phyloP scores from a whole-genome alignment of 2,329 filamentous ascomycete genomes.

The Zopfia rhizophila region DNA sequence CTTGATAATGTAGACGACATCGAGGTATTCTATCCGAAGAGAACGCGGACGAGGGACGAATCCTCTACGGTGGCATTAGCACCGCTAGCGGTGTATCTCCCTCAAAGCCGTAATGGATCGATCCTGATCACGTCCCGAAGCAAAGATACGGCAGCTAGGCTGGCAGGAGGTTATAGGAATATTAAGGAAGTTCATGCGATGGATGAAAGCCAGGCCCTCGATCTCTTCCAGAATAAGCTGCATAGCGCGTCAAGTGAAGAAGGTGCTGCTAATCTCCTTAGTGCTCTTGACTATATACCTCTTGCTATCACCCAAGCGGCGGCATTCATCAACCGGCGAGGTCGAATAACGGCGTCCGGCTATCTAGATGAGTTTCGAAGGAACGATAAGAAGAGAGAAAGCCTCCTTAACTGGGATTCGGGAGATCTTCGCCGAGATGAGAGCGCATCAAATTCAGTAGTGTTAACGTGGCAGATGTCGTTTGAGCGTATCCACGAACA shows the following conservation, averaged over 20 bases:
- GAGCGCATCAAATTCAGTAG: slow-evolving; percentile 42
- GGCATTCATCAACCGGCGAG: slow-evolving; percentile 32
- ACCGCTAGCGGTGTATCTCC: slow-evolving; percentile 19
- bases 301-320: slow-evolving; percentile 42
- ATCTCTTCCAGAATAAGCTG: slow-evolving; percentile 28
- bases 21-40: slow-evolving; percentile 1
- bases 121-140: slow-evolving; percentile 23
- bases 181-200: slow-evolving; percentile 25
- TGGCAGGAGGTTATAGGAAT: slow-evolving; percentile 17
- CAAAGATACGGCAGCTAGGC: too few relatives aligned
- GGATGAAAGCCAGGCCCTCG: slow-evolving; percentile 16
- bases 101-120: slow-evolving; percentile 19
- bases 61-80: too few relatives aligned
- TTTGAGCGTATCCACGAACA: slow-evolving; percentile 39
- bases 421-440: slow-evolving; percentile 40
- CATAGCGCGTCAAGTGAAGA: neutral
- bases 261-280: neutral
- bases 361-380: slow-evolving; percentile 53
- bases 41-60: slow-evolving; percentile 2
- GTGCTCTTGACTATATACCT: slow-evolving; percentile 38
- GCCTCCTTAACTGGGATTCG: slow-evolving; percentile 20
- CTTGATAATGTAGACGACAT: slow-evolving; percentile 7
- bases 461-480: slow-evolving; percentile 40
- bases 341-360: slow-evolving; percentile 1
- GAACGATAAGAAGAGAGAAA: slow-evolving; percentile 36